Percentiles rank a stretch among this genome's conserved stretches.
Conservation (phyloP, 768 basidiomycete genomes). For the Boletus rubroflammeus region DNA sequence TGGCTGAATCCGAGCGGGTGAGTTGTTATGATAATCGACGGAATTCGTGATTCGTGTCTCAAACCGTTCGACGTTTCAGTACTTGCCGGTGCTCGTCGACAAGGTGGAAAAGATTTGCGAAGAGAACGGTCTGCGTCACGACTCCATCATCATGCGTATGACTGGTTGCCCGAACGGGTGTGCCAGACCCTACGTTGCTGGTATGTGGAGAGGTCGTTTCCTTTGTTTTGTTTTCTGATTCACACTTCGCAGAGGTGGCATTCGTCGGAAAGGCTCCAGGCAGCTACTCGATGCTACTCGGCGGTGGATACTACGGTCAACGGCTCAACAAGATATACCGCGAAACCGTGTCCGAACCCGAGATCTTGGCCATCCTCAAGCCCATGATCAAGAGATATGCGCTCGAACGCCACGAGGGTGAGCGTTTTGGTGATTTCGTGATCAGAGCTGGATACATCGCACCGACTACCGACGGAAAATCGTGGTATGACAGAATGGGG, state of each 20-base stretch:
- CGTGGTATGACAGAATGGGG: constrained; percentile 84
- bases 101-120: constrained; percentile 96
- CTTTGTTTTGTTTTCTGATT: neutral
- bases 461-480: constrained; percentile 74
- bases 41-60: constrained; percentile 29
- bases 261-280: constrained; percentile 97
- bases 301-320: constrained; percentile 93
- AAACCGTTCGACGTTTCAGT: constrained; percentile 48
- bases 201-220: constrained; percentile 35
- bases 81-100: constrained; percentile 86
- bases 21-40: constrained; percentile 17
- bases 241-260: constrained; percentile 65
- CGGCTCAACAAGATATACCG: constrained; percentile 95
- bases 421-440: constrained; percentile 94
- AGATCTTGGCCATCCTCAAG: constrained; percentile 81
- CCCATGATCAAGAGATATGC: constrained; percentile 97
- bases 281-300: constrained; percentile 90
- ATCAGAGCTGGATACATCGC: constrained; percentile 90
- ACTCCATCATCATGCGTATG: constrained; percentile 98
- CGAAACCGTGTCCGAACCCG: constrained; percentile 85
- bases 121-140: constrained; percentile 87
- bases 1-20: constrained; percentile 75
- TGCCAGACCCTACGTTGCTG: constrained; percentile 89
- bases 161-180: constrained; percentile 96
- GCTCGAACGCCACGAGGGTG: constrained; percentile 78